Percentiles rank a stretch among this genome's conserved stretches.
phyloP scores from a whole-genome alignment of 2,329 filamentous ascomycete genomes.

The Calonectria montana region DNA sequence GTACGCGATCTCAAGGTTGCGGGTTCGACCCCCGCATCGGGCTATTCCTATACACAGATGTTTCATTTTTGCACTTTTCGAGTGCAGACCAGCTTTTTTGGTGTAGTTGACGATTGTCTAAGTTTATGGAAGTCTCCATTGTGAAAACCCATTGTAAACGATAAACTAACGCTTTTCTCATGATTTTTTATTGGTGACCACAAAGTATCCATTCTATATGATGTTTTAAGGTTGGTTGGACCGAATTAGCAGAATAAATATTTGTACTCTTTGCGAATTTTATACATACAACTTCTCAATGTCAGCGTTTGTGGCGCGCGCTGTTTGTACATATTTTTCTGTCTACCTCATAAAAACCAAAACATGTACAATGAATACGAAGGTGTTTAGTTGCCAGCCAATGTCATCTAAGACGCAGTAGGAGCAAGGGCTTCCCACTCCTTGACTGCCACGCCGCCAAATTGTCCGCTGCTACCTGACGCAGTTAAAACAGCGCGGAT shows the following conservation, averaged over 20 bases:
- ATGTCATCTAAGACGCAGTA: not conserved
- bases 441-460: conserved; percentile 8
- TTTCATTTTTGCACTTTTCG: not conserved
- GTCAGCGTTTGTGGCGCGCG: too few species aligned
- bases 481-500: not conserved
- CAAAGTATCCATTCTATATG: too few species aligned
- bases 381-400: too few species aligned
- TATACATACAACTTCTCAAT: not conserved
- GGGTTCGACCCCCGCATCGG: conserved; percentile 62
- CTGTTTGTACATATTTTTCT: not conserved
- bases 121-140: too few species aligned
- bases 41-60: conserved; percentile 31
- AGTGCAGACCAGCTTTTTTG: too few species aligned
- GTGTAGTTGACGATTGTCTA: too few species aligned
- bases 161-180: too few species aligned
- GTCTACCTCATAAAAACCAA: not conserved
- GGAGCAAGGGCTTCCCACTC: conserved; percentile 11
- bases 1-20: conserved; percentile 63
- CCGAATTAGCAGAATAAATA: not conserved
- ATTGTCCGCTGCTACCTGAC: not conserved
- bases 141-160: too few species aligned
- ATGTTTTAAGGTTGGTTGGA: too few species aligned
- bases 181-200: too few species aligned
- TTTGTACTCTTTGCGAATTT: not conserved
- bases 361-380: not conserved